These are phyloP conservation scores for Phytophthora vignae DNA, from an alignment of 352 stramenopile genomes.

Conservation along the genomic window DNA sequence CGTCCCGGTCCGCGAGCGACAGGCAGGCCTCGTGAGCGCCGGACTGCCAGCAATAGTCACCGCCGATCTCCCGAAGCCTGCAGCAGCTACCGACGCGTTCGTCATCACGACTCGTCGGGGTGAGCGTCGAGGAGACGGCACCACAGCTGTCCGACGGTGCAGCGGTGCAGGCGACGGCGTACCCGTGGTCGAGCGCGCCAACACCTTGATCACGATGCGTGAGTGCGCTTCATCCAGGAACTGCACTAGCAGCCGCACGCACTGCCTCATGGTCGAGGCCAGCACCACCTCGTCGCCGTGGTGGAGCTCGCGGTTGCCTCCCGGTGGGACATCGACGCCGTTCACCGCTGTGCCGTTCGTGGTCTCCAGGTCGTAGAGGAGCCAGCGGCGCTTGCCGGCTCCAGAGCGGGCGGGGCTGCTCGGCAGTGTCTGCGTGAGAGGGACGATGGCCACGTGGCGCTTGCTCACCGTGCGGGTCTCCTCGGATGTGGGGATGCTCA, in stretches of 20 bases:
- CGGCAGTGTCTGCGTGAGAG: constrained; percentile 36
- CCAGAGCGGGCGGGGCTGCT: constrained; percentile 3
- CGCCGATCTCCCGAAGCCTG: constrained; percentile 24
- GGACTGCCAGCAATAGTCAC: constrained; percentile 28
- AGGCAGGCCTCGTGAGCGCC: constrained; percentile 22
- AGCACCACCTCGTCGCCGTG: constrained; percentile 78
- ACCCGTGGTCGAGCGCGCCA: constrained; percentile 15
- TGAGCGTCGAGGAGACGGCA: constrained; percentile 20
- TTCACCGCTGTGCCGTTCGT: constrained; percentile 87
- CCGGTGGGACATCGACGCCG: constrained; percentile 60
- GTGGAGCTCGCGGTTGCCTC: constrained; percentile 67
- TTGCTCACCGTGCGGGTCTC: constrained; percentile 85
- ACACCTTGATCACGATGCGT: constrained; percentile 50
- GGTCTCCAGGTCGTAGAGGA: constrained; percentile 82
- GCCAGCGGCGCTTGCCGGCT: constrained; percentile 50
- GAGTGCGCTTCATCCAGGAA: constrained; percentile 53
- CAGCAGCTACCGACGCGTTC: constrained; percentile 13
- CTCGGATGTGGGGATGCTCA: constrained; percentile 73
- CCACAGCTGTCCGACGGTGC: constrained; percentile 9
- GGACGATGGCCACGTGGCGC: constrained; percentile 69
- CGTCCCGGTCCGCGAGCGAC: constrained; percentile 19
- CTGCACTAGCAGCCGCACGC: constrained; percentile 59
- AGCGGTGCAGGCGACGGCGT: constrained; percentile 17
- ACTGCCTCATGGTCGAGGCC: constrained; percentile 69
- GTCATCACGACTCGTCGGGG: constrained; percentile 27